Base-by-base conservation (phyloP, 2,329 filamentous ascomycete species). In the Diaporthe sp. region DNA sequence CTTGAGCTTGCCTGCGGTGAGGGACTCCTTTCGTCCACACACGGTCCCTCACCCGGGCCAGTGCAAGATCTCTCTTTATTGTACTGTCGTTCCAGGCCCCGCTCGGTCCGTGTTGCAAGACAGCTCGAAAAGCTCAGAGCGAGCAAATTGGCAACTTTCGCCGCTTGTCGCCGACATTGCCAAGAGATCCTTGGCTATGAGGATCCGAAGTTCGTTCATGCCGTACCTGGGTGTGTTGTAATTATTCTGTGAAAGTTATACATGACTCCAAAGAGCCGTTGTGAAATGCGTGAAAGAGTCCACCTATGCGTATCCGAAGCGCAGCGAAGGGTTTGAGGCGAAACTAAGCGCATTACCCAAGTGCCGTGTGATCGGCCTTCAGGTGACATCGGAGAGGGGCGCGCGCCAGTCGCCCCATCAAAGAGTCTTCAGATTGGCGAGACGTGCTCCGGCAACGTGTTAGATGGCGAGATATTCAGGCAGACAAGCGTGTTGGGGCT, bases 321-420 rank as follows among this genome's bases (percentile, higher is more conserved):
- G 31, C 31, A 37, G 46, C 17, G 61, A n/a, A 25, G 4, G 13
- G 28, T 37, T 37, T 39, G 34, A 39, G 46, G 37, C 46, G 49
- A 55, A 13, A 19, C 31, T n/a, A 37, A 28, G 46, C 31, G 8
- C 44, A 17, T 34, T 39, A 31, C n/a, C 3, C 44, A 39, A 42
- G 34, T 70, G 49, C 65, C 49, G 65, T 55, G 49, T 42, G 65
- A 51, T 70, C 49, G 49, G 28, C 49, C 15, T 55, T 55, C 49
- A 28, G 46, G 65, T 55, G 46, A 55, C 46, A 68, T 68, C 15
- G 46, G 1, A 17, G 65, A 53, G n/a, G 46, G 34, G 46, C 34
- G 9, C 49, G 34, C 46, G 34, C 31, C 46, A 39, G 46, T 53
- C 49, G 19, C 13, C 34, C 46, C 65, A 70, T 42, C 31, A n/a